phyloP scores from a whole-genome alignment of 805 yeast genomes.

The Wickerhamiella domercqiae region DNA sequence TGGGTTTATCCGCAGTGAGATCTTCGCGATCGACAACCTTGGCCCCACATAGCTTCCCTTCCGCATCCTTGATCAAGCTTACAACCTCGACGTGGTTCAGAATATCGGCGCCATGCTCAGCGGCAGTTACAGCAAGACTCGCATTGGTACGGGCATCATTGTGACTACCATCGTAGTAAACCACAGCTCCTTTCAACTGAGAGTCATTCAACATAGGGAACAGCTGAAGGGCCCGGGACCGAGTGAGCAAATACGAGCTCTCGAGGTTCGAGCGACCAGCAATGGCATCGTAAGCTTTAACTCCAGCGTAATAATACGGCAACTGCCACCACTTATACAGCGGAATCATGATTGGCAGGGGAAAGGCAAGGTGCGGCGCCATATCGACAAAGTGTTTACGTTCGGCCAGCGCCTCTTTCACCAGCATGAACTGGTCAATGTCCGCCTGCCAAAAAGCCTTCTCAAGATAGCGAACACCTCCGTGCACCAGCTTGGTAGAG shows the following conservation, averaged over 20 bases:
- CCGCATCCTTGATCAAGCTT: conserved; percentile 50
- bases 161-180: conserved; percentile 90
- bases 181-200: conserved; percentile 74
- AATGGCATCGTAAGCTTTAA: conserved; percentile 79
- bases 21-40: conserved; percentile 41
- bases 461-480: conserved; percentile 90
- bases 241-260: conserved; percentile 56
- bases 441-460: conserved; percentile 88
- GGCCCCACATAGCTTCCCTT: conserved; percentile 55
- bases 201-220: conserved; percentile 78
- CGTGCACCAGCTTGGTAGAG: conserved; percentile 93
- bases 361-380: conserved; percentile 79
- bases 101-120: conserved; percentile 76
- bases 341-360: conserved; percentile 91
- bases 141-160: conserved; percentile 87
- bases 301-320: conserved; percentile 85
- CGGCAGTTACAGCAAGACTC: conserved; percentile 71
- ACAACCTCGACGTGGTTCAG: conserved; percentile 74
- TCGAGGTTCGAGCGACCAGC: conserved; percentile 82
- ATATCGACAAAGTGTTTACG: conserved; percentile 73
- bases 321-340: conserved; percentile 91
- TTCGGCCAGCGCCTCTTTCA: conserved; percentile 77
- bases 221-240: conserved; percentile 47
- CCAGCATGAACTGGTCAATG: conserved; percentile 75
- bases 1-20: conserved; percentile 41